These are phyloP conservation scores for Nyssa sinensis DNA, from an alignment of 148 eudicot species.

Conservation along the genomic window DNA sequence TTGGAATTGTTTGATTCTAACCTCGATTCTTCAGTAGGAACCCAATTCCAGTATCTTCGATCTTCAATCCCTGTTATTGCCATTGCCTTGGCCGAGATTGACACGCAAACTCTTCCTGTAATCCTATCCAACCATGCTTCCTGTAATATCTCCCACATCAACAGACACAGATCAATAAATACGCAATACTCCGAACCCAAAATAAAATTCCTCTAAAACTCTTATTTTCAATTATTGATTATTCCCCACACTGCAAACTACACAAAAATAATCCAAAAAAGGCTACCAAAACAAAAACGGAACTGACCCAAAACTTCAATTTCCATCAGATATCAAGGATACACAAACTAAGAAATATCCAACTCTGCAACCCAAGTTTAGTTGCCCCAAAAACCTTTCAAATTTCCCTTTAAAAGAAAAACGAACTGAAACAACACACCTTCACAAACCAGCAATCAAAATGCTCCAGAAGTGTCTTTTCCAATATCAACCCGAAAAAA, in stretches of 20 bases:
- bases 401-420: not conserved
- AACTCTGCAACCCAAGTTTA: not conserved
- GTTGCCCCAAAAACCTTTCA: not conserved
- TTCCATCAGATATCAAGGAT: too few relatives aligned
- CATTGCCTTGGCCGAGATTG: slow-evolving; percentile 68
- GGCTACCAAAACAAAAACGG: too few relatives aligned
- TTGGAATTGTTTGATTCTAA: slow-evolving; percentile 18
- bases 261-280: too few relatives aligned
- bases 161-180: slow-evolving; percentile 13
- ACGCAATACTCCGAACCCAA: slow-evolving; percentile 10
- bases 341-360: not conserved
- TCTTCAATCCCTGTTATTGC: slow-evolving; percentile 83
- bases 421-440: not conserved
- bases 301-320: not conserved
- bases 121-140: slow-evolving; percentile 75
- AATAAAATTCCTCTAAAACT: not conserved
- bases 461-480: too few relatives aligned
- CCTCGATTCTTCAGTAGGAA: slow-evolving; percentile 90
- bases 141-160: slow-evolving; percentile 36
- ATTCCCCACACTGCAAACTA: not conserved
- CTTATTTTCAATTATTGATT: slow-evolving; percentile 8
- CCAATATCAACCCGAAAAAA: too few relatives aligned
- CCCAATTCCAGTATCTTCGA: slow-evolving; percentile 86
- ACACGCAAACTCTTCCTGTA: slow-evolving; percentile 69
- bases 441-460: not conserved